Conservation (phyloP, 2,329 filamentous ascomycete species). For the Colletotrichum cuscutae region DNA sequence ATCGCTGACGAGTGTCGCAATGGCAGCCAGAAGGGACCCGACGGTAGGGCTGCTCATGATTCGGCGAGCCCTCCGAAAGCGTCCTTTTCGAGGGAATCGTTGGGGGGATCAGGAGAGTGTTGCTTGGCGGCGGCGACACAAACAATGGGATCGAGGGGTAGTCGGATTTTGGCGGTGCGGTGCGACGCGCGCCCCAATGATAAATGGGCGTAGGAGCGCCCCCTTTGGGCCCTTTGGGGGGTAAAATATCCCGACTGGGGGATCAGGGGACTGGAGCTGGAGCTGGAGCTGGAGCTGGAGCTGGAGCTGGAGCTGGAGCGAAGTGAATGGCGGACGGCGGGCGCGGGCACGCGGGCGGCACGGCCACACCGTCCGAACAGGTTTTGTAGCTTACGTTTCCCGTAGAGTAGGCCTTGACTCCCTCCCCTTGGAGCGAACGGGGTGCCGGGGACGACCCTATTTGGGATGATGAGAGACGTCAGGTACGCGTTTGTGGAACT, state of each 20-base stretch:
- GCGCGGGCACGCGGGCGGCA: conserved; percentile 22
- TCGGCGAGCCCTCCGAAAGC: conserved; percentile 31
- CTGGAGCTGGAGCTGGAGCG: background rate
- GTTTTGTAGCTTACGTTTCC: conserved; percentile 34
- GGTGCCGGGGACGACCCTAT: conserved; percentile 24
- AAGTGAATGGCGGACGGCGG: conserved; percentile 18
- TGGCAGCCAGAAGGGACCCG: conserved; percentile 67
- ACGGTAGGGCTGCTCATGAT: conserved; percentile 61
- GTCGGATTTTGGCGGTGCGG: conserved; percentile 9
- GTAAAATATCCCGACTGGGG: conserved; percentile 18
- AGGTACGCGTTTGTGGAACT: conserved; percentile 20
- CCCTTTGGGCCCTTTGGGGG: conserved; percentile 10
- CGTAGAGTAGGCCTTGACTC: conserved; percentile 29
- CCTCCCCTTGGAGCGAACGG: conserved; percentile 28
- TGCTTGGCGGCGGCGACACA: background rate
- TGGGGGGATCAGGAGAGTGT: background rate
- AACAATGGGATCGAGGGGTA: conserved; percentile 18
- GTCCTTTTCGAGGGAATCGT: conserved; percentile 24
- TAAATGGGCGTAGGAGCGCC: conserved; percentile 22
- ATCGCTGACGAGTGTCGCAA: conserved; percentile 64
- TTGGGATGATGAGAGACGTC: conserved; percentile 28
- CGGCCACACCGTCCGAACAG: conserved; percentile 34
- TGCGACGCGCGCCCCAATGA: conserved; percentile 29
- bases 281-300: background rate
- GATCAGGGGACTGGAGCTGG: background rate